Percentiles rank a stretch among this genome's conserved stretches.
Conservation (phyloP, 2,329 filamentous ascomycete genomes). For the Pseudopithomyces maydicus region DNA sequence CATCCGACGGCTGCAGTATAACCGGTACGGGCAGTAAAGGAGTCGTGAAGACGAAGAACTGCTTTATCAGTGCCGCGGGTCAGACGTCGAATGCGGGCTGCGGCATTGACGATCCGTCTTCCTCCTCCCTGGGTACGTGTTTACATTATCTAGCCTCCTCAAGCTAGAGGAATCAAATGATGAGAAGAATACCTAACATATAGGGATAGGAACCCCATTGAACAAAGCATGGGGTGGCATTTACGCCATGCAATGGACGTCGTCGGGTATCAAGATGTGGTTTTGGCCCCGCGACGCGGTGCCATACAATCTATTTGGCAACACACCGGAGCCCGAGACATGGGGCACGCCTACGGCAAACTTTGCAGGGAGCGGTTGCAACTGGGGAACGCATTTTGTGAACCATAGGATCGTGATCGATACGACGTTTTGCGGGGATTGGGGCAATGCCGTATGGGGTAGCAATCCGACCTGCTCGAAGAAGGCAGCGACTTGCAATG, state of each 20-base stretch:
- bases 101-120: slow-evolving; percentile 10
- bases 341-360: slow-evolving; percentile 70
- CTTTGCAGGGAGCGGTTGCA: slow-evolving; percentile 57
- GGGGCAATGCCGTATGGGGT: slow-evolving; percentile 25
- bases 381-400: slow-evolving; percentile 59
- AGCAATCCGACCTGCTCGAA: slow-evolving; percentile 25
- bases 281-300: slow-evolving; percentile 72
- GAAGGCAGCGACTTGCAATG: slow-evolving; percentile 16
- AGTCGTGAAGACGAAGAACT: slow-evolving; percentile 20
- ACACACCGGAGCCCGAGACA: slow-evolving; percentile 60
- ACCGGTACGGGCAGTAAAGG: slow-evolving; percentile 15
- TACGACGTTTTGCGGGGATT: slow-evolving; percentile 70
- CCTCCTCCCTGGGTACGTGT: slow-evolving; percentile 15
- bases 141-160: not conserved
- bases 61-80: slow-evolving; percentile 19
- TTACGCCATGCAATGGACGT: slow-evolving; percentile 65
- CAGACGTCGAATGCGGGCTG: slow-evolving; percentile 22
- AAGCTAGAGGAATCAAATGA: too few species aligned
- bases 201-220: slow-evolving; percentile 20
- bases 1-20: slow-evolving; percentile 23
- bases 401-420: slow-evolving; percentile 77
- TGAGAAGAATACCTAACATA: too few species aligned
- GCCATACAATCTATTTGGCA: slow-evolving; percentile 48
- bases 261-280: slow-evolving; percentile 71
- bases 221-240: slow-evolving; percentile 41